phyloP scores from a whole-genome alignment of 352 stramenopile species.

The Phytophthora colocasiae region DNA sequence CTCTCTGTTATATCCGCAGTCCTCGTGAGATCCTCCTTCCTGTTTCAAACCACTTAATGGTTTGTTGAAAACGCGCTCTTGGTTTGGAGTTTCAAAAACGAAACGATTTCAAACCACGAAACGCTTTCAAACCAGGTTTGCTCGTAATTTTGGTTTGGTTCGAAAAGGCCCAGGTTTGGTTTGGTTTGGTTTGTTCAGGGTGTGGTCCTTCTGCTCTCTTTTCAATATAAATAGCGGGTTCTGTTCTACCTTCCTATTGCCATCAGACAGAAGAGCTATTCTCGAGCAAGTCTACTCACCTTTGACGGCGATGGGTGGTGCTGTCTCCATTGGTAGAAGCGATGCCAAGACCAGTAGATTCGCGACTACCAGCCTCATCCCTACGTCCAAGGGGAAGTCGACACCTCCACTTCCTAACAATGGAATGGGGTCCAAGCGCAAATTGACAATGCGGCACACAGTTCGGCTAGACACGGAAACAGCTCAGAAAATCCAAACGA shows the following conservation, averaged over 20 bases:
- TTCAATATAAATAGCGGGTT: conserved; percentile 7
- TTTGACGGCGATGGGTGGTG: conserved; percentile 33
- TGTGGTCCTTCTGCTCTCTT: conserved; percentile 5
- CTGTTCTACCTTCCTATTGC: neutral
- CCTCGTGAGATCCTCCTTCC: too few relatives aligned
- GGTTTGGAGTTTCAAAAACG: too few relatives aligned
- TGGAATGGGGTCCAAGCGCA: conserved; percentile 28
- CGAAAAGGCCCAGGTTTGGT: too few relatives aligned
- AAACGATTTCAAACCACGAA: too few relatives aligned
- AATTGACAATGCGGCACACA: conserved; percentile 47
- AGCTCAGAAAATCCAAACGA: conserved; percentile 37
- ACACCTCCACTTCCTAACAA: conserved; percentile 3
- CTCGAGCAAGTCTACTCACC: too few relatives aligned
- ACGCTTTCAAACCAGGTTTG: too few relatives aligned
- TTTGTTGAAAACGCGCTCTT: too few relatives aligned
- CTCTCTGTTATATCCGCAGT: too few relatives aligned
- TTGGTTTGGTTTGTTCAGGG: too few relatives aligned
- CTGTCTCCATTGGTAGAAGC: conserved; percentile 28
- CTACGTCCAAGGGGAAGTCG: conserved; percentile 4
- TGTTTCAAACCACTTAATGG: too few relatives aligned
- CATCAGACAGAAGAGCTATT: neutral
- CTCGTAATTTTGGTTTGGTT: too few relatives aligned
- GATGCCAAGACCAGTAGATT: conserved; percentile 10
- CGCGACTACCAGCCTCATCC: conserved; percentile 26
- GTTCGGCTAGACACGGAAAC: conserved; percentile 39